phyloP scores from a whole-genome alignment of 1,139 yeast genomes.

The Candida labiduridarum region DNA sequence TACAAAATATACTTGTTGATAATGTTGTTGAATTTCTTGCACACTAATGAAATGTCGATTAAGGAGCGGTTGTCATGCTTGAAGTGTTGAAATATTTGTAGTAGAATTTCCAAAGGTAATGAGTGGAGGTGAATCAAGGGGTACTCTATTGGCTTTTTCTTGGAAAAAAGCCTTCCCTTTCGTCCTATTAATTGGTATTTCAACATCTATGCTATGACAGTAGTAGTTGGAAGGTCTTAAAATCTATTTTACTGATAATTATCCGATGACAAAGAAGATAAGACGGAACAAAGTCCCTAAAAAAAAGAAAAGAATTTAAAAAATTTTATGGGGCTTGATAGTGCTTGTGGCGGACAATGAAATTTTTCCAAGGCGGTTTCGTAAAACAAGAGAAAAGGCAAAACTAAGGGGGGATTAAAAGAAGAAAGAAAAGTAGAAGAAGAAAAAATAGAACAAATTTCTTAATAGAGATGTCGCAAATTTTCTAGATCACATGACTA shows the following conservation, averaged over 20 bases:
- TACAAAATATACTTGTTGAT: slow-evolving; percentile 42
- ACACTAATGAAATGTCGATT: slow-evolving; percentile 30
- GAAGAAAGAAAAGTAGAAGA: not conserved
- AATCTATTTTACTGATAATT: not conserved
- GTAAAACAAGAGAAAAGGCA: not conserved
- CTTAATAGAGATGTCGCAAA: too few relatives aligned
- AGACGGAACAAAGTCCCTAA: too few relatives aligned
- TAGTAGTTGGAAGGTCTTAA: not conserved
- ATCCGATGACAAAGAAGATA: not conserved
- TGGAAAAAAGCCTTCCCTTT: slow-evolving; percentile 17
- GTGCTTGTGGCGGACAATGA: not conserved
- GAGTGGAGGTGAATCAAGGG: slow-evolving; percentile 34
- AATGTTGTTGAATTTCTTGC: slow-evolving; percentile 38
- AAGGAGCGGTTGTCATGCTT: slow-evolving; percentile 21
- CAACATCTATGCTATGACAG: slow-evolving; percentile 16
- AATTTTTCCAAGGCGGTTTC: not conserved
- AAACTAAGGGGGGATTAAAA: too few relatives aligned
- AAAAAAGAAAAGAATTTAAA: not conserved
- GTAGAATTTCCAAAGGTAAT: slow-evolving; percentile 46
- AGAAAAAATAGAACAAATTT: not conserved
- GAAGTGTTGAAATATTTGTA: slow-evolving; percentile 32
- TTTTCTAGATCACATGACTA: not conserved
- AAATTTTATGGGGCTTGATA: not conserved
- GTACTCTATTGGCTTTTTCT: slow-evolving; percentile 19
- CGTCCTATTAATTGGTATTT: slow-evolving; percentile 45